phyloP scores from a whole-genome alignment of 352 stramenopile genomes.

The Phytopythium montanum region DNA sequence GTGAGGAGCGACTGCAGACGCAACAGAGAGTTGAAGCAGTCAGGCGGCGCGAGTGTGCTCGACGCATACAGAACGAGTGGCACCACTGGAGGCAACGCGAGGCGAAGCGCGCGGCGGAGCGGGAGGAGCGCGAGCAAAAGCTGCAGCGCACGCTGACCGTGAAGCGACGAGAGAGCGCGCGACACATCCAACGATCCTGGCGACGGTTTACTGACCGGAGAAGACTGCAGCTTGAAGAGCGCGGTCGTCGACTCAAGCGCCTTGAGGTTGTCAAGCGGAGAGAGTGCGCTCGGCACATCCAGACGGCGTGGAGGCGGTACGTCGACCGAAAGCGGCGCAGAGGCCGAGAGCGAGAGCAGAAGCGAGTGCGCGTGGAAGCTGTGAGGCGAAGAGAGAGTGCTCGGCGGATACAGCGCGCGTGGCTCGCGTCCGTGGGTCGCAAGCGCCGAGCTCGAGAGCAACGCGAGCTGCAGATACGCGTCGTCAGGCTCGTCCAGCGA shows the following conservation, averaged over 20 bases:
- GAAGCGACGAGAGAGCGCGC: not conserved
- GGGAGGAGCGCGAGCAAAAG: slow-evolving; percentile 12
- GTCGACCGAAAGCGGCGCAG: not conserved
- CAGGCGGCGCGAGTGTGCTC: not conserved
- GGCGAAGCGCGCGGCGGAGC: not conserved
- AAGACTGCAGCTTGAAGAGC: not conserved
- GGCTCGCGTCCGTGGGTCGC: not conserved
- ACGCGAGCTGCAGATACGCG: not conserved
- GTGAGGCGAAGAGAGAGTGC: not conserved
- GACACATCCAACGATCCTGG: slow-evolving; percentile 7
- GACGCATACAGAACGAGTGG: slow-evolving; percentile 4
- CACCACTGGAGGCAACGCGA: not conserved
- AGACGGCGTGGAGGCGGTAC: not conserved
- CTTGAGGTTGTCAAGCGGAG: not conserved
- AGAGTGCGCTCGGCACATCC: slow-evolving; percentile 3
- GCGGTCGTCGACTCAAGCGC: not conserved
- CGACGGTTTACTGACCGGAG: slow-evolving; percentile 5
- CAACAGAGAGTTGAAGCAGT: slow-evolving; percentile 2
- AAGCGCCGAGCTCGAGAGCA: not conserved
- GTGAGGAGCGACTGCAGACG: slow-evolving; percentile 6
- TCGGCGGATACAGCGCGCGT: slow-evolving; percentile 7
- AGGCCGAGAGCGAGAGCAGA: not conserved
- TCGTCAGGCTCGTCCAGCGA: not conserved
- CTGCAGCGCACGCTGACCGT: slow-evolving; percentile 6
- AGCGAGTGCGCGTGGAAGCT: not conserved